Conservation (phyloP, 2,329 filamentous ascomycete species). For the Lecanicillium sp. region DNA sequence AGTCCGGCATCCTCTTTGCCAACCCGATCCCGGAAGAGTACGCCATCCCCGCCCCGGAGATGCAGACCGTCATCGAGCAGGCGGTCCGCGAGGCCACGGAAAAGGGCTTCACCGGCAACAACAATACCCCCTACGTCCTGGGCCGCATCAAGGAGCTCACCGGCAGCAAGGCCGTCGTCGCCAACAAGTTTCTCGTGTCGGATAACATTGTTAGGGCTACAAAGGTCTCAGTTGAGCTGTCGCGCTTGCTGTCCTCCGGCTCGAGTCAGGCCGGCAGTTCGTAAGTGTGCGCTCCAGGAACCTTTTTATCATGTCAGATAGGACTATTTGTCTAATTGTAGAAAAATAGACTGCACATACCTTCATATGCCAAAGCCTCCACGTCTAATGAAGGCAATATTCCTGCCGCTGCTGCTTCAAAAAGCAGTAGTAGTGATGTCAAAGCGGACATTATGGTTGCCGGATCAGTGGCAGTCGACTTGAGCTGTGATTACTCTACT, state of each 20-base stretch:
- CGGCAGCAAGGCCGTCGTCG: slow-evolving; percentile 59
- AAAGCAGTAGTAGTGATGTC: slow-evolving; percentile 2
- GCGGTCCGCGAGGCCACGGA: slow-evolving; percentile 58
- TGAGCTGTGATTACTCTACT: slow-evolving; percentile 66
- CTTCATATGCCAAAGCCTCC: not conserved
- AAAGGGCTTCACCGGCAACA: slow-evolving; percentile 61
- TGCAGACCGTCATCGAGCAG: slow-evolving; percentile 60
- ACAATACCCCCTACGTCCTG: slow-evolving; percentile 81
- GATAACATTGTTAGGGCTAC: slow-evolving; percentile 48
- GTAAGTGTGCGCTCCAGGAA: slow-evolving; percentile 24
- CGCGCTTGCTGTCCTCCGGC: slow-evolving; percentile 30
- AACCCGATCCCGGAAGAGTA: slow-evolving; percentile 72
- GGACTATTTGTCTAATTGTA: slow-evolving; percentile 25
- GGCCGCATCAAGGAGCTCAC: slow-evolving; percentile 73
- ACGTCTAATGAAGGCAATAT: no score
- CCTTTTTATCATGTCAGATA: no score
- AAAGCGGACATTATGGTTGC: slow-evolving; percentile 70
- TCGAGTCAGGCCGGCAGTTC: slow-evolving; percentile 20
- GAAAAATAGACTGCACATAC: slow-evolving; percentile 19
- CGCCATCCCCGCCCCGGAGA: slow-evolving; percentile 63
- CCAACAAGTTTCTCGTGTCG: slow-evolving; percentile 60
- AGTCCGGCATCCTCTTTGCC: slow-evolving; percentile 78
- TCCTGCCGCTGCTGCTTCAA: no score
- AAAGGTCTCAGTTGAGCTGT: slow-evolving; percentile 46
- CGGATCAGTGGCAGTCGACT: slow-evolving; percentile 82